Percentiles rank a stretch among this genome's conserved stretches.
These are phyloP conservation scores for Penicillium simplicissimum DNA, from an alignment of 495 filamentous ascomycete genomes.

Conservation along the genomic window DNA sequence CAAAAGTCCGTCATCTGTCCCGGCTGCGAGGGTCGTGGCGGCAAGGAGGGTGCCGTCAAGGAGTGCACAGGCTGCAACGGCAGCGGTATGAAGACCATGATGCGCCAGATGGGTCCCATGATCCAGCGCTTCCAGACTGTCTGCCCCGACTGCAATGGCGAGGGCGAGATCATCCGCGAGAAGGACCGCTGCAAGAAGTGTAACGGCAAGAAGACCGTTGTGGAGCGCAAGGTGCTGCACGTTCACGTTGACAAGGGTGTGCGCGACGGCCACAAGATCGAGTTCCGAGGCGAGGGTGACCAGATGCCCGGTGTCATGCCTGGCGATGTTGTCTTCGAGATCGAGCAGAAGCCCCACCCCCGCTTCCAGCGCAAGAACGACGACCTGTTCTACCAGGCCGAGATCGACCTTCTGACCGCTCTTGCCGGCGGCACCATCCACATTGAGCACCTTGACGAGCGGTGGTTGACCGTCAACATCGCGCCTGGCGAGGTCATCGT, in stretches of 20 bases:
- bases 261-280: slow-evolving; percentile 88
- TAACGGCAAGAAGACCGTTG: slow-evolving; percentile 92
- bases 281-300: slow-evolving; percentile 95
- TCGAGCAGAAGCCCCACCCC: slow-evolving; percentile 94
- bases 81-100: slow-evolving; percentile 98
- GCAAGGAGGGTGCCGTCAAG: slow-evolving; percentile 95
- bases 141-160: slow-evolving; percentile 95
- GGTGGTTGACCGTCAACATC: slow-evolving; percentile 92
- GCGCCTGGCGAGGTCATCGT: slow-evolving; percentile 90
- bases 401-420: slow-evolving; percentile 95
- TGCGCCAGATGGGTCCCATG: slow-evolving; percentile 99
- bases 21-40: slow-evolving; percentile 92
- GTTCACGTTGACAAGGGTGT: slow-evolving; percentile 97
- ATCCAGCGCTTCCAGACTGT: slow-evolving; percentile 99
- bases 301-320: slow-evolving; percentile 90
- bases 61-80: slow-evolving; percentile 89
- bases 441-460: slow-evolving; percentile 95
- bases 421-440: slow-evolving; percentile 84
- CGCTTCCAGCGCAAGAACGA: slow-evolving; percentile 96
- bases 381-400: slow-evolving; percentile 91
- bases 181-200: slow-evolving; percentile 96
- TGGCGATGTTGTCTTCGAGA: slow-evolving; percentile 95
- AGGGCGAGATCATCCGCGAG: slow-evolving; percentile 93
- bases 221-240: slow-evolving; percentile 97
- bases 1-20: slow-evolving; percentile 97